Percentiles rank a stretch among this genome's conserved stretches.
Conservation (phyloP, 176 grass and related monocot genomes). For the Miscanthus lutarioriparius region DNA sequence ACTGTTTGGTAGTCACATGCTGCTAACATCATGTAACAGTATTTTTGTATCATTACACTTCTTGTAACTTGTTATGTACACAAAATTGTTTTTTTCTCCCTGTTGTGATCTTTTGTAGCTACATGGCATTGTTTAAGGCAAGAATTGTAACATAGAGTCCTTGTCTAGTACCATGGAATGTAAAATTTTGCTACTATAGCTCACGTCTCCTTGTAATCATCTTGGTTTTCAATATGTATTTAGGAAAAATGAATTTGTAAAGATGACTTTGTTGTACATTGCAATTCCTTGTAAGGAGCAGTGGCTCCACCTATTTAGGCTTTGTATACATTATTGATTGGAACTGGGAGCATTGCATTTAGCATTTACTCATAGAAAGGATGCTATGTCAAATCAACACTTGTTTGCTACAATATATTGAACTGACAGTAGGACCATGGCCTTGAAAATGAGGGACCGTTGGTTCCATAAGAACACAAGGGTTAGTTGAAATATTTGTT, state of each 20-base stretch:
- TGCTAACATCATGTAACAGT: conserved; percentile 37
- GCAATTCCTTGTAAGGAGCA: not conserved
- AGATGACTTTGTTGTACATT: conserved; percentile 26
- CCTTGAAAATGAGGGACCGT: not conserved
- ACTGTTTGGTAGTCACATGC: conserved; percentile 27
- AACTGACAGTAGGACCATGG: not conserved
- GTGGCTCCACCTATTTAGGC: not conserved
- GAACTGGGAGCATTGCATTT: not conserved
- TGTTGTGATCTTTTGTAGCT: conserved; percentile 15
- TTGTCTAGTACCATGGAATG: conserved; percentile 21
- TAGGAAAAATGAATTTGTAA: conserved; percentile 20
- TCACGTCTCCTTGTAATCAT: conserved; percentile 35
- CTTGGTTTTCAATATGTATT: conserved; percentile 22
- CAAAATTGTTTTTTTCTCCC: not conserved
- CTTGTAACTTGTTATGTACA: conserved; percentile 50
- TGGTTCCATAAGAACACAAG: not conserved
- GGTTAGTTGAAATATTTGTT: not conserved
- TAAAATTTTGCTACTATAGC: conserved; percentile 20
- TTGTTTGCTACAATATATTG: not conserved
- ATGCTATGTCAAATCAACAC: not conserved
- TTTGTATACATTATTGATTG: not conserved
- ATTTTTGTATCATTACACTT: conserved; percentile 37
- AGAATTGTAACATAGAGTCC: conserved; percentile 28
- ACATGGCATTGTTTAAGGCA: conserved; percentile 32
- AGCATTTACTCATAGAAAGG: not conserved